Percentiles rank a stretch among this genome's conserved stretches.
Evolutionary conservation across 257 asterid species (phyloP).

Genomic region (Solanum bulbocastanum): DNA sequence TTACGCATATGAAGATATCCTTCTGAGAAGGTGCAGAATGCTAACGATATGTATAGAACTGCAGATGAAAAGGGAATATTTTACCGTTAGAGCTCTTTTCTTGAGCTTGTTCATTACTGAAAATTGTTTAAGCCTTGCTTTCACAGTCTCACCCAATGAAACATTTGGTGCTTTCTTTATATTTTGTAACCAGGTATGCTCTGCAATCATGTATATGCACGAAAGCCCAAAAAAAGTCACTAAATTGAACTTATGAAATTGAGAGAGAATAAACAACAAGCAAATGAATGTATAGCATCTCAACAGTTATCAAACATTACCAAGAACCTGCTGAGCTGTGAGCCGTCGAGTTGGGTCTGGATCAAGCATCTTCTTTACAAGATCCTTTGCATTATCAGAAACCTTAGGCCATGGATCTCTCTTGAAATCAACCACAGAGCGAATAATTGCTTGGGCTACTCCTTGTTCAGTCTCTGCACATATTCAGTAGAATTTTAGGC

Average conservation of each 20-base stretch:
- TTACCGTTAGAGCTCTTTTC: constrained; percentile 60
- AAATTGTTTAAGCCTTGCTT: constrained; percentile 69
- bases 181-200: constrained; percentile 69
- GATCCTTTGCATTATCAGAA: constrained; percentile 57
- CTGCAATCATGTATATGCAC: constrained; percentile 16
- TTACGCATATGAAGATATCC: neutral
- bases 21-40: neutral
- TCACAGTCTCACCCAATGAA: constrained; percentile 65
- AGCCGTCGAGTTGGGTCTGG: constrained; percentile 51
- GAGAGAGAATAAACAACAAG: neutral
- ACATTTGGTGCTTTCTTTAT: constrained; percentile 64
- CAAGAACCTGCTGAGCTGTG: constrained; percentile 65
- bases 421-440: constrained; percentile 53
- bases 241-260: neutral
- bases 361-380: constrained; percentile 67
- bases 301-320: constrained; percentile 18
- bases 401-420: constrained; percentile 73
- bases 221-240: neutral
- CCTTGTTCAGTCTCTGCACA: constrained; percentile 64
- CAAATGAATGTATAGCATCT: neutral
- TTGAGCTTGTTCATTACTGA: constrained; percentile 71
- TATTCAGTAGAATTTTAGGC: neutral
- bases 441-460: constrained; percentile 68
- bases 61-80: neutral
- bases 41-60: neutral